Conservation (phyloP, 129 eudicot species). For the Lonicera japonica region DNA sequence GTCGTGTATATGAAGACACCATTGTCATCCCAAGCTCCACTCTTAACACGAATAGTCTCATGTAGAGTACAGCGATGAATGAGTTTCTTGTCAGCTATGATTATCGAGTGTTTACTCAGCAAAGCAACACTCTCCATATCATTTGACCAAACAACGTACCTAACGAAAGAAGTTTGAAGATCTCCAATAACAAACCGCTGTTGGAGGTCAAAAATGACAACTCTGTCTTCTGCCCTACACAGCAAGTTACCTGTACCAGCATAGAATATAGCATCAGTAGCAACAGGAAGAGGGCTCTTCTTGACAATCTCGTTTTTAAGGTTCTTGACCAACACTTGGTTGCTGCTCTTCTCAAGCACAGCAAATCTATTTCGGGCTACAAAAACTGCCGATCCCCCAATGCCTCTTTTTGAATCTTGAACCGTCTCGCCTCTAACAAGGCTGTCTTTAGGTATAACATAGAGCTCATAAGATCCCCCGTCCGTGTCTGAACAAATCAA, state of each 20-base stretch:
- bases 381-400: conserved; percentile 68
- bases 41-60: conserved; percentile 73
- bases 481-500: conserved; percentile 61
- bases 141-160: conserved; percentile 67
- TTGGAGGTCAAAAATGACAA: conserved; percentile 60
- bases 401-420: conserved; percentile 69
- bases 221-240: conserved; percentile 59
- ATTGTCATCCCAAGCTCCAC: conserved; percentile 78
- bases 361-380: conserved; percentile 65
- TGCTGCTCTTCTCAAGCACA: conserved; percentile 59
- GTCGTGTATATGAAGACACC: conserved; percentile 77
- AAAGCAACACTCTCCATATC: conserved; percentile 72
- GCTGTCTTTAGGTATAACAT: conserved; percentile 57
- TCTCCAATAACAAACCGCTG: conserved; percentile 54
- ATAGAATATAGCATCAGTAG: conserved; percentile 53
- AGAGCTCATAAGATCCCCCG: conserved; percentile 72
- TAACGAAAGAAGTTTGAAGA: conserved; percentile 45
- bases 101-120: conserved; percentile 63
- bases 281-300: conserved; percentile 44
- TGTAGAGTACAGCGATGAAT: conserved; percentile 72
- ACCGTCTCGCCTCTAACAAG: conserved; percentile 55
- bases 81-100: conserved; percentile 65
- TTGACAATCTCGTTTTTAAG: conserved; percentile 54
- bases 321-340: conserved; percentile 54
- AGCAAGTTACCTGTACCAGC: conserved; percentile 63